A percentile compares a stretch with the other conserved stretches of the same genome.
Evolutionary conservation across 495 filamentous ascomycete genomes (phyloP).

Genomic region (Aspergillus affinis): DNA sequence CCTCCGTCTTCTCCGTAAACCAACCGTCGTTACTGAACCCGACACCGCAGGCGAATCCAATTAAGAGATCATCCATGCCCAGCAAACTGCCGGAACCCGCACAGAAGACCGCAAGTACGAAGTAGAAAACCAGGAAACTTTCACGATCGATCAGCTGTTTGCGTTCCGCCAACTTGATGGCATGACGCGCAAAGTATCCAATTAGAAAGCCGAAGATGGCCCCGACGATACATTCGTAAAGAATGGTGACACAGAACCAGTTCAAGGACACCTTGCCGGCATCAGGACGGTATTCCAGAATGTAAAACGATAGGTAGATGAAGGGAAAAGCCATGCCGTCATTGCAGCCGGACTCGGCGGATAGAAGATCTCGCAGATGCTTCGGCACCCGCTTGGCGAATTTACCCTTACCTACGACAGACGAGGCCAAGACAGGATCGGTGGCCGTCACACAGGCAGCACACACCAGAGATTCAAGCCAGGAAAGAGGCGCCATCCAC

Average conservation of each 20-base stretch:
- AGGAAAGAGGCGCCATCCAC: constrained; percentile 83
- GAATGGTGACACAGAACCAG: constrained; percentile 87
- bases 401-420: constrained; percentile 97
- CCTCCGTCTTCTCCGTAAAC: constrained; percentile 98
- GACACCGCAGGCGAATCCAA: constrained; percentile 92
- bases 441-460: constrained; percentile 97
- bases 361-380: constrained; percentile 92
- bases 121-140: constrained; percentile 98
- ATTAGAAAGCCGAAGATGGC: constrained; percentile 84
- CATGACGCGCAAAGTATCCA: constrained; percentile 84
- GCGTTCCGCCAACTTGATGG: constrained; percentile 86
- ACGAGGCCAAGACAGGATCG: constrained; percentile 95
- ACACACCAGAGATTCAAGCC: constrained; percentile 82
- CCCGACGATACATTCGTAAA: constrained; percentile 96
- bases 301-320: constrained; percentile 87
- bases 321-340: constrained; percentile 99
- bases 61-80: constrained; percentile 93
- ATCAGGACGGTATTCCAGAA: constrained; percentile 74
- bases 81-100: constrained; percentile 91
- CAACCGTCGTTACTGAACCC: constrained; percentile 99
- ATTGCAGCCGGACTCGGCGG: constrained; percentile 98
- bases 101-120: constrained; percentile 93
- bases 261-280: constrained; percentile 69
- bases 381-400: constrained; percentile 97
- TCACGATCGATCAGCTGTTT: constrained; percentile 89